A percentile compares a stretch with the other conserved stretches of the same genome.
phyloP scores from a whole-genome alignment of 2,329 filamentous ascomycete species.

The Teratosphaeria viscida region DNA sequence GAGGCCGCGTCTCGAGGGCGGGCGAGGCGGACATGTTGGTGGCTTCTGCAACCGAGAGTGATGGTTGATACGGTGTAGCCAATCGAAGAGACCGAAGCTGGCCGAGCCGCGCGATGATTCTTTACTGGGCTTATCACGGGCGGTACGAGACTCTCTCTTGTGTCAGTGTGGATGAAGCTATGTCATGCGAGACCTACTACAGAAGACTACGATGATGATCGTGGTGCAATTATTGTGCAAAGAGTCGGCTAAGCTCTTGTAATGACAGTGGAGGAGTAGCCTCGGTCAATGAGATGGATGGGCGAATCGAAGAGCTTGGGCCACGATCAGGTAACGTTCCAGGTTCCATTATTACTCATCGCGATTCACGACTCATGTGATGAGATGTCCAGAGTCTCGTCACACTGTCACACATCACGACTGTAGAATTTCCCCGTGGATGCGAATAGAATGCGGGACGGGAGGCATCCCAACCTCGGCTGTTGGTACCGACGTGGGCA shows the following conservation, averaged over 20 bases:
- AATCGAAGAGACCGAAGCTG: not conserved
- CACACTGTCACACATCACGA: too few relatives aligned
- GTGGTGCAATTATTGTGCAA: not conserved
- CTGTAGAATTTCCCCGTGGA: too few relatives aligned
- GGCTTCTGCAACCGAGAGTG: not conserved
- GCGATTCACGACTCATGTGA: too few relatives aligned
- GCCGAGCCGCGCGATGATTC: not conserved
- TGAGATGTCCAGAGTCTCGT: too few relatives aligned
- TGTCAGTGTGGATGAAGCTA: not conserved
- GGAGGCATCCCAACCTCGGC: too few relatives aligned
- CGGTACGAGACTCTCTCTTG: not conserved
- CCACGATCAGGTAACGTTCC: not conserved
- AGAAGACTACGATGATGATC: not conserved
- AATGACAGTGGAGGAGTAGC: not conserved
- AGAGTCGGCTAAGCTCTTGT: not conserved
- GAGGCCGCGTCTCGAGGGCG: not conserved
- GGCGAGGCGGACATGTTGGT: not conserved
- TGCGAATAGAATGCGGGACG: too few relatives aligned
- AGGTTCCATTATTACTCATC: not conserved
- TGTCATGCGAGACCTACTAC: not conserved
- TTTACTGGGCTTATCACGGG: not conserved
- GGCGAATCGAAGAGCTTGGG: not conserved
- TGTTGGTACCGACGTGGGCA: too few relatives aligned
- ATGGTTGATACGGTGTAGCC: not conserved
- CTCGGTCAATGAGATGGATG: not conserved